Conservation (phyloP, 2,329 filamentous ascomycete species). For the Nectriaceae sp. region DNA sequence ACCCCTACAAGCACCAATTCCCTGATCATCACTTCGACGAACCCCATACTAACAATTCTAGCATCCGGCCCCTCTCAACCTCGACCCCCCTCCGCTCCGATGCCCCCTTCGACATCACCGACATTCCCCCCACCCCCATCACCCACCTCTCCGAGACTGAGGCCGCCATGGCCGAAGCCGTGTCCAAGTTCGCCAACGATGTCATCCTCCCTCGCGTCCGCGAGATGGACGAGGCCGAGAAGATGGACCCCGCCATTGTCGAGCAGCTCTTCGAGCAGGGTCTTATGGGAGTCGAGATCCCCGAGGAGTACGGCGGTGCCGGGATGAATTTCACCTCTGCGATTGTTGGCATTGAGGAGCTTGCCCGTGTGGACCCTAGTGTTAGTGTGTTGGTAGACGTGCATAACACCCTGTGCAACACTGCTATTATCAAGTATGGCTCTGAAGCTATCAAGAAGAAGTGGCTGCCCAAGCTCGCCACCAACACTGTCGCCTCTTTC, state of each 20-base stretch:
- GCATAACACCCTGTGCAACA: slow-evolving; percentile 98
- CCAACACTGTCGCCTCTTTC: slow-evolving; percentile 87
- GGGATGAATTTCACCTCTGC: slow-evolving; percentile 99
- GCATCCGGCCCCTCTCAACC: slow-evolving; percentile 59
- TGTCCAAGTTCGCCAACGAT: slow-evolving; percentile 88
- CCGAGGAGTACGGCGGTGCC: slow-evolving; percentile 92
- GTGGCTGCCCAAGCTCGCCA: slow-evolving; percentile 88
- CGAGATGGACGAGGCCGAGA: slow-evolving; percentile 96
- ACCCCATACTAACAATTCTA: slow-evolving; percentile 12
- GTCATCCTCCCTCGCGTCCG: slow-evolving; percentile 87
- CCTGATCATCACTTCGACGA: no score
- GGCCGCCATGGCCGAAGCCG: slow-evolving; percentile 82
- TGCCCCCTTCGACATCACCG: slow-evolving; percentile 61
- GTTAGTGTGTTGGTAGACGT: slow-evolving; percentile 96
- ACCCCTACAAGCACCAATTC: background rate
- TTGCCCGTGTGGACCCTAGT: slow-evolving; percentile 90
- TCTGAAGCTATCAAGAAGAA: slow-evolving; percentile 76
- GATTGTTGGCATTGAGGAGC: slow-evolving; percentile 95
- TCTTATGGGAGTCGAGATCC: slow-evolving; percentile 95
- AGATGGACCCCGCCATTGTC: slow-evolving; percentile 85
- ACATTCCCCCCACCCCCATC: slow-evolving; percentile 88
- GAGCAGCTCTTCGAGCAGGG: slow-evolving; percentile 97
- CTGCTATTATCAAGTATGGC: slow-evolving; percentile 83
- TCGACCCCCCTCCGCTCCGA: slow-evolving; percentile 55
- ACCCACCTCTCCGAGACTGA: slow-evolving; percentile 91